phyloP scores from a whole-genome alignment of 257 asterid genomes.

The Solanum corneliomulleri region DNA sequence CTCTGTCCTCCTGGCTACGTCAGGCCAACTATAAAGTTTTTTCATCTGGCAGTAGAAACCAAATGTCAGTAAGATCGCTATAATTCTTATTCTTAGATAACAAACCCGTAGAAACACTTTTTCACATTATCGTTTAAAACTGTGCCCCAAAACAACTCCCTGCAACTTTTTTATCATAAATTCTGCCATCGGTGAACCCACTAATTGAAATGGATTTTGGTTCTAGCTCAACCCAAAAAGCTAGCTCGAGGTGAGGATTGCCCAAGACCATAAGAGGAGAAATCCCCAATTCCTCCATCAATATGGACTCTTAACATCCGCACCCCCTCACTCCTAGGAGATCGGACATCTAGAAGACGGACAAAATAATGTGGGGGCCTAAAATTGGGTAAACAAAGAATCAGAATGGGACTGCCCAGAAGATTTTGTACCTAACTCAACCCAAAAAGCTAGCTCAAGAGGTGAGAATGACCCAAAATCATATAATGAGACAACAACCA shows the following conservation, averaged over 20 bases:
- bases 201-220: neutral
- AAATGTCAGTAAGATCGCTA: neutral
- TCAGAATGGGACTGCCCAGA: neutral
- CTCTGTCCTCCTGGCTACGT: conserved; percentile 87
- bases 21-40: conserved; percentile 92
- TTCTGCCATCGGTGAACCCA: neutral
- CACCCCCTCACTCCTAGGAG: neutral
- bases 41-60: conserved; percentile 49
- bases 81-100: neutral
- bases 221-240: neutral
- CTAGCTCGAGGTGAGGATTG: neutral
- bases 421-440: neutral
- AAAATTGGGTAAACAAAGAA: neutral
- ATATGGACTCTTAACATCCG: neutral
- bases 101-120: neutral
- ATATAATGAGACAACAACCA: neutral
- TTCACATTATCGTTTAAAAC: neutral
- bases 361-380: neutral
- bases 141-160: neutral
- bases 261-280: neutral
- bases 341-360: neutral
- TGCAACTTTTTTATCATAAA: neutral
- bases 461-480: neutral
- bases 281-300: neutral
- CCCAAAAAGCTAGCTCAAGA: neutral